Conservation (phyloP, 2,329 filamentous ascomycete species). For the Blumeria graminis region DNA sequence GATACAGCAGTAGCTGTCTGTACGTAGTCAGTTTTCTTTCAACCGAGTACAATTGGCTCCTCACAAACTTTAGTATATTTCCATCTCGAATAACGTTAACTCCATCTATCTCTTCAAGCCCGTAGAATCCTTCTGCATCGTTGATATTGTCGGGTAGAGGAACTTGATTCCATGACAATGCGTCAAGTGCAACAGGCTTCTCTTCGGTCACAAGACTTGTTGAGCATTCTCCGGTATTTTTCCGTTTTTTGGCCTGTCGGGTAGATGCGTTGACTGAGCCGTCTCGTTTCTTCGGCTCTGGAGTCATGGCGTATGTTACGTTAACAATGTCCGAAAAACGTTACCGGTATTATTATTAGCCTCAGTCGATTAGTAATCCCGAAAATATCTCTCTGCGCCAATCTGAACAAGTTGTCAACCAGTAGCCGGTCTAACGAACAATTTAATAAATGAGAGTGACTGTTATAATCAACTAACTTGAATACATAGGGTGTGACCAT, state of each 20-base stretch:
- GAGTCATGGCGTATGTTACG: conserved; percentile 8
- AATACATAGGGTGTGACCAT: too few relatives aligned
- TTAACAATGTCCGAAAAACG: too few relatives aligned
- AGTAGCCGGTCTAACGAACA: too few relatives aligned
- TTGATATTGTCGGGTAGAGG: conserved; percentile 56
- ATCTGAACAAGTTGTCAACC: too few relatives aligned
- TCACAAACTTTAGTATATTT: conserved; percentile 30
- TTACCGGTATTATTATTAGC: too few relatives aligned
- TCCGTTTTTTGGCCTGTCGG: conserved; percentile 9
- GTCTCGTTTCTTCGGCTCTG: conserved; percentile 12
- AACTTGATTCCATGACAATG: conserved; percentile 31
- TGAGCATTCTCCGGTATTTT: conserved; percentile 15
- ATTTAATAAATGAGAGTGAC: too few relatives aligned
- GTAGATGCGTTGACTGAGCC: conserved; percentile 7
- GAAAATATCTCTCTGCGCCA: too few relatives aligned
- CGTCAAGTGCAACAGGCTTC: conserved; percentile 21
- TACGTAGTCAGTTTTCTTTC: conserved; percentile 4
- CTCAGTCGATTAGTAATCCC: too few relatives aligned
- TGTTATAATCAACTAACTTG: too few relatives aligned
- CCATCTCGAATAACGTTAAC: conserved; percentile 60
- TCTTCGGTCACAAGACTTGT: conserved; percentile 9
- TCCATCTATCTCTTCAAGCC: conserved; percentile 73
- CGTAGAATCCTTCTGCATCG: conserved; percentile 84
- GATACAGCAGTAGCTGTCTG: conserved; percentile 11
- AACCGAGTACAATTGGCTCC: conserved; percentile 6